phyloP scores from a whole-genome alignment of 2,329 filamentous ascomycete species.

The Trichophyton verrucosum region DNA sequence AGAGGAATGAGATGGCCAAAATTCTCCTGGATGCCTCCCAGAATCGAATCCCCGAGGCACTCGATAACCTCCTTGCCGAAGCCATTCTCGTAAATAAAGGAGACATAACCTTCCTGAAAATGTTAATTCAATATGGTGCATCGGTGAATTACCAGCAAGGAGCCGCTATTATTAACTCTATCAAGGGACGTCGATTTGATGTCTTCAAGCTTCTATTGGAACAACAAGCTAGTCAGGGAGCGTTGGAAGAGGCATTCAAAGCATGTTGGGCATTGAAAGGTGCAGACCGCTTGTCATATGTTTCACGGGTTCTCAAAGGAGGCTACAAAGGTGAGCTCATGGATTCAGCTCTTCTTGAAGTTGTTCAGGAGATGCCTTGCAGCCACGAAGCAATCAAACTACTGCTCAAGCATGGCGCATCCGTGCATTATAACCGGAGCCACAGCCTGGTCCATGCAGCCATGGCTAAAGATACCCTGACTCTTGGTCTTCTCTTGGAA shows the following conservation, averaged over 20 bases:
- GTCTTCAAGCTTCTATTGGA: slow-evolving; percentile 10
- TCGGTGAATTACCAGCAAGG: slow-evolving; percentile 12
- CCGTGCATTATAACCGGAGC: slow-evolving; percentile 43
- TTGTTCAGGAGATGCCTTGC: slow-evolving; percentile 12
- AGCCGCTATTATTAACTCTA: slow-evolving; percentile 9
- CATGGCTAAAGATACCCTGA: slow-evolving; percentile 9
- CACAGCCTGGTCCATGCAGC: slow-evolving; percentile 34
- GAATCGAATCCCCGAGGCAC: slow-evolving; percentile 4
- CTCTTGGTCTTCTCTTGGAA: slow-evolving; percentile 12
- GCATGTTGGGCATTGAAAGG: slow-evolving; percentile 6
- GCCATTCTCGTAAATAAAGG: slow-evolving; percentile 5
- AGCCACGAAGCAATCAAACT: slow-evolving; percentile 33
- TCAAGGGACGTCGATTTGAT: slow-evolving; percentile 11
- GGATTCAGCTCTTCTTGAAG: slow-evolving; percentile 13
- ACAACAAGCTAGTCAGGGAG: slow-evolving; percentile 6
- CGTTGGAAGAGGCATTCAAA: slow-evolving; percentile 11
- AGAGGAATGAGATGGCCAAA: slow-evolving; percentile 11
- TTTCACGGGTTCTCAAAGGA: slow-evolving; percentile 16
- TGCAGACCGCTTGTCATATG: slow-evolving; percentile 10
- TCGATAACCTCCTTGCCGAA: slow-evolving; percentile 8
- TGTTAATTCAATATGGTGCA: slow-evolving; percentile 14
- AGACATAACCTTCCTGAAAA: slow-evolving; percentile 10
- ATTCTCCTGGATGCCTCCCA: slow-evolving; percentile 10
- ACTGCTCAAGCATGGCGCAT: slow-evolving; percentile 42
- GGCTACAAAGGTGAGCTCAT: slow-evolving; percentile 10